phyloP scores from a whole-genome alignment of 139 green algal species.

The Chlorella vulgaris region DNA sequence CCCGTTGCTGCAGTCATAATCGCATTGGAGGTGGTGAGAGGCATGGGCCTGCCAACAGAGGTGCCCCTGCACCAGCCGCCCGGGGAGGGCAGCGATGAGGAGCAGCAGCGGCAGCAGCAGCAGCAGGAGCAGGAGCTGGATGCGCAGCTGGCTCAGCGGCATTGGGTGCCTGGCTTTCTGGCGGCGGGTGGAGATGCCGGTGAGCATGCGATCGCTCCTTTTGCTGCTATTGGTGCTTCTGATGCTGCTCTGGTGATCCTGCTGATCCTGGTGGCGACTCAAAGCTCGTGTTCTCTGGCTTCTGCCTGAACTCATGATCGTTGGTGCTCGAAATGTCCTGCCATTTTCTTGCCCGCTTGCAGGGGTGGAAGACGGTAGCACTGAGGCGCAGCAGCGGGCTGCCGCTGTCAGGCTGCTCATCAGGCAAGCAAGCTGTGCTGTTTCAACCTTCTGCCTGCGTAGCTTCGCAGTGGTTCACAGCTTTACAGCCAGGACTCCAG shows the following conservation, averaged over 20 bases:
- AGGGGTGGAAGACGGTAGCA: not conserved
- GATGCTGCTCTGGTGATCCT: not conserved
- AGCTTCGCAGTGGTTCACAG: no score
- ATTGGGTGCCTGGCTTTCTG: constrained; percentile 3
- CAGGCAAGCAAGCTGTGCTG: not conserved
- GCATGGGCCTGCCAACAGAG: constrained; percentile 36
- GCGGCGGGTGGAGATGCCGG: not conserved
- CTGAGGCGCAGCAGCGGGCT: constrained; percentile 19
- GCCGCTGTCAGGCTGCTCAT: constrained; percentile 66
- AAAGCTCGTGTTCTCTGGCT: no score
- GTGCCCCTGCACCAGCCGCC: constrained; percentile 22
- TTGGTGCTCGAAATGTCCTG: no score
- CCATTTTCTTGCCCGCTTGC: not conserved
- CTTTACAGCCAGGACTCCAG: no score
- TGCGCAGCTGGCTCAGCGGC: not conserved
- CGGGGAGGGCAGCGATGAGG: not conserved
- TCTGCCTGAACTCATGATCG: no score
- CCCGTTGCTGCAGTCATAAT: constrained; percentile 14
- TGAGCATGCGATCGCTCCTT: no score
- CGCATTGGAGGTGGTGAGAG: constrained; percentile 55
- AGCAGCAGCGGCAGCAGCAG: not conserved
- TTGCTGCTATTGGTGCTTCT: no score
- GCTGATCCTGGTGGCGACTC: no score
- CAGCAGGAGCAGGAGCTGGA: not conserved
- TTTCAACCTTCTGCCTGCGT: no score